Evolutionary conservation across 352 stramenopile genomes (phyloP), one percentile per base, ranked within the genome.

Genomic region (Globisporangium lucens): DNA sequence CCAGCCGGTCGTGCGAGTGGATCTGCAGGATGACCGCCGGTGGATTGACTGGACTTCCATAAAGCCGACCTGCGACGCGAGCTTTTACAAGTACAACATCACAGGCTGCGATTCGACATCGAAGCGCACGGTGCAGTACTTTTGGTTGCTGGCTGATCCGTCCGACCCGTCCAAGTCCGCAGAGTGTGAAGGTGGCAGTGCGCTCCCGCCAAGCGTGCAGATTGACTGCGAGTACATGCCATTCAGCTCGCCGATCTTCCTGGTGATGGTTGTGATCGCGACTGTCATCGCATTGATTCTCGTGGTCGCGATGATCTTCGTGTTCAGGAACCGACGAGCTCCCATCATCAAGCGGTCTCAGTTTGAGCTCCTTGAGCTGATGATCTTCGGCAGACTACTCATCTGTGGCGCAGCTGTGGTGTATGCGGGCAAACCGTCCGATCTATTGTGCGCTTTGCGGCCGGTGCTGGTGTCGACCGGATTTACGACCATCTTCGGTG

Each of bases 271-370:
- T 4, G 65, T 75, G 9, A 46, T 79, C 24, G 52, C 49, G 12
- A 41, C 38, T 2, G 47, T 77, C 53, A 46, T 68, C 35, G 30
- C 55, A 3, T 38, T 33, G 3, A 3, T 70, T 2, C 35, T 68
- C 2, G 17, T 71, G 7, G 13, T 51, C 20, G 41, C 67, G 52
- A 70, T 71, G 10, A 20, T 69, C 6, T 66, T 82, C 41, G 66
- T 85, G n/a, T 53, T 71, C 55, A 5, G 56, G 1, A 53, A 78
- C 27, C 75, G 78, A 12, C 46, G 68, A 13, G 55, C 13, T 5
- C 53, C 75, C 0, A 75, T 82, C 56, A 70, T 82, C 56, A 76
- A 75, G 36, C 70, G 77, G 0, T 78, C 75, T 3, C 77, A 85
- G 53, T 82, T 57, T 29, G 57, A 76, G 10, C 41, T 77, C 3